Percentiles rank a stretch among this genome's conserved stretches.
Conservation (phyloP, 345 rosid genomes). For the Physaria fendleri region DNA sequence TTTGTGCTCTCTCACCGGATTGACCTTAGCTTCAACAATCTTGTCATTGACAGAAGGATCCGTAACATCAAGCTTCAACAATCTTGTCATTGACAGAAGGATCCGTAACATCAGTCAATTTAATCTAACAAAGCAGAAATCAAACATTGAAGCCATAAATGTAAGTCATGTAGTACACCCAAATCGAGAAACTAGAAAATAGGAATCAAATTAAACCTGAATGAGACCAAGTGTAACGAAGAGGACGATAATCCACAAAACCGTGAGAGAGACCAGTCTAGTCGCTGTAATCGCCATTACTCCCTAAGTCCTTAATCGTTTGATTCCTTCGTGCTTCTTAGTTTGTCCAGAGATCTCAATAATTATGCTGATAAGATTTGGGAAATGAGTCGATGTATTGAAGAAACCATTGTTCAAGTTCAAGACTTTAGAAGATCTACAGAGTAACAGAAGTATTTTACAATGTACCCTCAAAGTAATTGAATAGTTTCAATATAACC, state of each 20-base stretch:
- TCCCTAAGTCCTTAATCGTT: neutral
- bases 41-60: constrained; percentile 35
- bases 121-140: constrained; percentile 36
- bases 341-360: constrained; percentile 6
- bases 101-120: constrained; percentile 44
- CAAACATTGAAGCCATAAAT: neutral
- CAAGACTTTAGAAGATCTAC: neutral
- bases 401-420: neutral
- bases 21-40: constrained; percentile 17
- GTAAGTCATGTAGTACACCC: neutral
- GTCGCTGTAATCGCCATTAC: constrained; percentile 50
- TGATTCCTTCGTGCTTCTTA: neutral
- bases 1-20: constrained; percentile 31
- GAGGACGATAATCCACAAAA: constrained; percentile 52
- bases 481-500: neutral
- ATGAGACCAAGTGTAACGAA: constrained; percentile 60
- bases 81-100: constrained; percentile 32
- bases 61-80: constrained; percentile 31
- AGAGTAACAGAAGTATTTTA: neutral
- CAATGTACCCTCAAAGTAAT: neutral
- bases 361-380: neutral
- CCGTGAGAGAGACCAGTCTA: constrained; percentile 40
- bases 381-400: neutral
- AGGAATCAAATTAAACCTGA: constrained; percentile 42
- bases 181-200: neutral